A percentile compares a stretch with the other conserved stretches of the same genome.
Evolutionary conservation across 2,329 filamentous ascomycete genomes (phyloP).

Genomic region (Delphinella strobiligena): DNA sequence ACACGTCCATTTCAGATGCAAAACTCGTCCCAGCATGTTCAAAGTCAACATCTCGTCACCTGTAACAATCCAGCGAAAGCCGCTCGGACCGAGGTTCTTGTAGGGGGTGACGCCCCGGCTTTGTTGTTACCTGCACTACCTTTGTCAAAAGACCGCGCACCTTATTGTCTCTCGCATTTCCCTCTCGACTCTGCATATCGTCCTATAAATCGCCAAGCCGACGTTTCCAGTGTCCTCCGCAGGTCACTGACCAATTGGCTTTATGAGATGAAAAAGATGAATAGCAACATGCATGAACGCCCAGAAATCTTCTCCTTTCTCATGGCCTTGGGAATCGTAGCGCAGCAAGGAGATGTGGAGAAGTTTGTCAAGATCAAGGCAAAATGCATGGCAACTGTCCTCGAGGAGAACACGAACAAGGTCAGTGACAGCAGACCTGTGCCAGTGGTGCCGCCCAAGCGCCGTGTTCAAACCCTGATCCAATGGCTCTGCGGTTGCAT

Average conservation of each 20-base stretch:
- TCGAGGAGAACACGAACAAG: not conserved
- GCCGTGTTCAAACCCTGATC: slow-evolving; percentile 1
- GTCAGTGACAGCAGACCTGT: not conserved
- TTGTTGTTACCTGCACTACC: no score
- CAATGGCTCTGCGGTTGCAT: slow-evolving; percentile 4
- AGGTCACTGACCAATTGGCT: slow-evolving; percentile 5
- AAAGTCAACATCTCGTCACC: no score
- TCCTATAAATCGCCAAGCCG: not conserved
- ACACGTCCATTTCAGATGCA: no score
- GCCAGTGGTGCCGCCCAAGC: not conserved
- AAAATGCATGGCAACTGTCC: not conserved
- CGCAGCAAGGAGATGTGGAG: not conserved
- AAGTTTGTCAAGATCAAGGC: slow-evolving; percentile 6
- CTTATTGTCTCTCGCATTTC: not conserved
- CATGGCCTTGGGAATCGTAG: slow-evolving; percentile 1
- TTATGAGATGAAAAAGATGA: slow-evolving; percentile 2
- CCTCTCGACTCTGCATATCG: not conserved
- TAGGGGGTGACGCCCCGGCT: no score
- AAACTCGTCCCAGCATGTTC: no score
- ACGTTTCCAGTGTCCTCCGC: not conserved
- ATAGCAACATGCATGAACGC: slow-evolving; percentile 1
- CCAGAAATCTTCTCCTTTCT: slow-evolving; percentile 1
- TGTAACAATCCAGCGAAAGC: no score
- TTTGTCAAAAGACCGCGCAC: no score
- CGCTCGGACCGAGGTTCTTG: no score